A percentile compares a stretch with the other conserved stretches of the same genome.
Conservation (phyloP, 495 filamentous ascomycete genomes). For the Daldinia decipiens region DNA sequence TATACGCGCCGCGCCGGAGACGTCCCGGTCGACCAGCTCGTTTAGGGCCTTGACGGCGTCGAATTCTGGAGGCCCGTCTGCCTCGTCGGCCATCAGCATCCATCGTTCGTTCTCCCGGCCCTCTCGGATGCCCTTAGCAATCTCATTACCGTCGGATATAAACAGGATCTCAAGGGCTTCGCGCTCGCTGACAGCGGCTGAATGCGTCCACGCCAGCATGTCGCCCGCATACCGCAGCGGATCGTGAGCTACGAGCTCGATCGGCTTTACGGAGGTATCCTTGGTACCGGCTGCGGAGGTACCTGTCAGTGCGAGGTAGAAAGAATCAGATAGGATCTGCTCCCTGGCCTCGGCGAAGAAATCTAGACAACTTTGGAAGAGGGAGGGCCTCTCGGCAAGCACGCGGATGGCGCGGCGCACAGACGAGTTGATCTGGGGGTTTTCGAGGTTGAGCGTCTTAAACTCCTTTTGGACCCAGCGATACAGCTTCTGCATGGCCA, state of each 20-base stretch:
- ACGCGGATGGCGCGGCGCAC: conserved; percentile 87
- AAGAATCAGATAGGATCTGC: conserved; percentile 85
- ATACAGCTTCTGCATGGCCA: conserved; percentile 93
- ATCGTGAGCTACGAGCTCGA: conserved; percentile 93
- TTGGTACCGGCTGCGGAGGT: conserved; percentile 58
- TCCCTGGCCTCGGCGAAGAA: conserved; percentile 93
- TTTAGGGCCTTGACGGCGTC: conserved; percentile 86
- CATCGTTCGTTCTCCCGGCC: conserved; percentile 89
- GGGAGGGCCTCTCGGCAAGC: conserved; percentile 84
- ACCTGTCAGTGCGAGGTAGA: conserved; percentile 90
- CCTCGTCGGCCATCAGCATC: conserved; percentile 69
- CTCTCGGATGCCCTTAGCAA: conserved; percentile 84
- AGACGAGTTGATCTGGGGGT: conserved; percentile 87
- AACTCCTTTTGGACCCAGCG: conserved; percentile 95
- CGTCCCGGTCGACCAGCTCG: conserved; percentile 86
- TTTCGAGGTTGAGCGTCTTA: conserved; percentile 91
- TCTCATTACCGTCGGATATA: conserved; percentile 89
- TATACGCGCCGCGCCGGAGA: conserved; percentile 79
- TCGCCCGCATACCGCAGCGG: conserved; percentile 93
- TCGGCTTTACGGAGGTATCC: conserved; percentile 77
- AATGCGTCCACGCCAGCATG: conserved; percentile 98
- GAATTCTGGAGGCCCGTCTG: conserved; percentile 64
- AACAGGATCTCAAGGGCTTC: conserved; percentile 94
- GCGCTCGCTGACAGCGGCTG: conserved; percentile 89
- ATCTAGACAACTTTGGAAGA: conserved; percentile 94